Conservation (phyloP, 192 early-diverging fungal genomes). For the Coemansia pectinata region DNA sequence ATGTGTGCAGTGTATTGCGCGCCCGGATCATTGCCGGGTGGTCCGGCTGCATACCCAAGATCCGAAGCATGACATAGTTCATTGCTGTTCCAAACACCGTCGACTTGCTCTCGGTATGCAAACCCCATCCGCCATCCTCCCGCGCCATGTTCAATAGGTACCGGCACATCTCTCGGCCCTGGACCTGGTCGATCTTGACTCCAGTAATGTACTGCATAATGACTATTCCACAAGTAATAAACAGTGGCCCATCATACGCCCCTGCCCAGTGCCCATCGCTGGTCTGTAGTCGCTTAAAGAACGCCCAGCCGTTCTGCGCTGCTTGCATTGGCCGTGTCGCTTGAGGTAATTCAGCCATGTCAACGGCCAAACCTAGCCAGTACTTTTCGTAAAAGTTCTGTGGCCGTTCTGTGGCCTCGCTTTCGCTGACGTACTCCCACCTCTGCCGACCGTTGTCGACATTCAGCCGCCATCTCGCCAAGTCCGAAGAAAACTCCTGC, state of each 20-base stretch:
- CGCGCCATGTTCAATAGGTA: conserved; percentile 86
- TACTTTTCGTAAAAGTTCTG: conserved; percentile 83
- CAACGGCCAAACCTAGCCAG: conserved; percentile 78
- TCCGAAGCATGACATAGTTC: conserved; percentile 89
- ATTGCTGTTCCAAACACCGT: conserved; percentile 95
- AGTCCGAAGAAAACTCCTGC: conserved; percentile 63
- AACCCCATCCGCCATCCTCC: conserved; percentile 96
- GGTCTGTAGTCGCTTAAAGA: conserved; percentile 85
- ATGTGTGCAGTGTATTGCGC: conserved; percentile 75
- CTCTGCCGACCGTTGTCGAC: conserved; percentile 86
- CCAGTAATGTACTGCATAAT: conserved; percentile 88
- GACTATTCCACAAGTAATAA: conserved; percentile 88
- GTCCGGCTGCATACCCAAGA: conserved; percentile 82
- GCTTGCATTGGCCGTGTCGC: conserved; percentile 73
- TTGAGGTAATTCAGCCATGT: conserved; percentile 55
- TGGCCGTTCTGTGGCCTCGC: conserved; percentile 54
- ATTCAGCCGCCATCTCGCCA: conserved; percentile 81
- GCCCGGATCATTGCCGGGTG: conserved; percentile 85
- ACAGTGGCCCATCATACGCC: conserved; percentile 97
- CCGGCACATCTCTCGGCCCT: conserved; percentile 76
- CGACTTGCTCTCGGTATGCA: conserved; percentile 93
- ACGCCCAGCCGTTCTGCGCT: conserved; percentile 91
- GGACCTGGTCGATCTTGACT: conserved; percentile 62
- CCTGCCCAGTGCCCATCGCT: conserved; percentile 95
- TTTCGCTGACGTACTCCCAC: conserved; percentile 76